Conservation (phyloP, 768 basidiomycete species). For the Termitomyces sp. region DNA sequence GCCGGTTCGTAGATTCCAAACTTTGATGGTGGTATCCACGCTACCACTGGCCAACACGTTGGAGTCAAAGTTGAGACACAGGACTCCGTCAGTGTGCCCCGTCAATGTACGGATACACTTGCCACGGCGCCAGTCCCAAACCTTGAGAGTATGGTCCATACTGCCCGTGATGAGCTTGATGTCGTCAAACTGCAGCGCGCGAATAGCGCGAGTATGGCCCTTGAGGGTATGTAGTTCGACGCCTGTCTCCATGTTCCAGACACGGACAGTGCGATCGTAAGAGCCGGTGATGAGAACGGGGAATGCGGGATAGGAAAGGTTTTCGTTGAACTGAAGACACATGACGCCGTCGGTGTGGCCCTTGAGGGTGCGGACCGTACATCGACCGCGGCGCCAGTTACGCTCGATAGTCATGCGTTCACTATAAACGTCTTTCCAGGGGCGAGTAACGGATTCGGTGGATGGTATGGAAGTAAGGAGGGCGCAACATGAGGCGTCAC, state of each 20-base stretch:
- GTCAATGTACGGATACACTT: constrained; percentile 82
- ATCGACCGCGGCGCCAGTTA: constrained; percentile 95
- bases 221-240: constrained; percentile 74
- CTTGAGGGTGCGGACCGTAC: constrained; percentile 75
- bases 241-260: constrained; percentile 97
- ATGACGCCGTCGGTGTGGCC: constrained; percentile 96
- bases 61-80: constrained; percentile 87
- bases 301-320: constrained; percentile 74
- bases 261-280: constrained; percentile 88
- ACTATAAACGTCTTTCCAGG: constrained; percentile 98
- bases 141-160: constrained; percentile 92
- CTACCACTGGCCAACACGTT: constrained; percentile 91
- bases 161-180: constrained; percentile 92
- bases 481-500: constrained; percentile 10
- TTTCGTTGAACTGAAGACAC: constrained; percentile 94
- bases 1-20: constrained; percentile 90
- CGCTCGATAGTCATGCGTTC: constrained; percentile 95
- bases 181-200: constrained; percentile 93
- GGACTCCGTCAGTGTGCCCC: constrained; percentile 88
- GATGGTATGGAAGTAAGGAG: constrained; percentile 27
- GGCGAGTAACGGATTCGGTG: constrained; percentile 56
- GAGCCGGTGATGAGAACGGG: constrained; percentile 97
- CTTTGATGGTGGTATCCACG: constrained; percentile 91
- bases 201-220: constrained; percentile 90
- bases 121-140: constrained; percentile 95